Evolutionary conservation across 352 stramenopile species (phyloP).

Genomic region (Globisporangium apiculatum): DNA sequence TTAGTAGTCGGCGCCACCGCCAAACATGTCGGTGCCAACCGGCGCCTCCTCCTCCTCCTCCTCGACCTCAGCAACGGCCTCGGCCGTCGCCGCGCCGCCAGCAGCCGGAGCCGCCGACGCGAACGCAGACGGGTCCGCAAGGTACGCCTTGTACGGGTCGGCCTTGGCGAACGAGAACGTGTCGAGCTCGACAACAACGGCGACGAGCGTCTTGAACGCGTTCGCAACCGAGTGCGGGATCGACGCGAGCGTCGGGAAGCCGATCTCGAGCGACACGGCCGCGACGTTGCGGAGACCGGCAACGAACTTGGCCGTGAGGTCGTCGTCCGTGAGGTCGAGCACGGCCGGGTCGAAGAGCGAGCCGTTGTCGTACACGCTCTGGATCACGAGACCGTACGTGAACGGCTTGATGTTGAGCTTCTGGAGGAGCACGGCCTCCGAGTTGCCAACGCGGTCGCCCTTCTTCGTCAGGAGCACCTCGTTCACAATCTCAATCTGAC

Average conservation of each 20-base stretch:
- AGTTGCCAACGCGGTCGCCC: conserved; percentile 97
- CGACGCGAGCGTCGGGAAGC: conserved; percentile 96
- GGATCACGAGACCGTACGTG: conserved; percentile 97
- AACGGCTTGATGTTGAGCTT: conserved; percentile 99
- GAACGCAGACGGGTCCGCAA: conserved; percentile 93
- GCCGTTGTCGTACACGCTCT: conserved; percentile 97
- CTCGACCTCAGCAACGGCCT: conserved; percentile 51
- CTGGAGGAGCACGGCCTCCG: conserved; percentile 96
- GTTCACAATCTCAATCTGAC: conserved; percentile 99
- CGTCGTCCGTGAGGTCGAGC: conserved; percentile 97
- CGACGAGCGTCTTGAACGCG: conserved; percentile 97
- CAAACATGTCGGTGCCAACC: conserved; percentile 87
- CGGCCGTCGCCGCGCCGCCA: conserved; percentile 58
- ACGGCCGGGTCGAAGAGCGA: conserved; percentile 98
- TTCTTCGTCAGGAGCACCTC: conserved; percentile 94
- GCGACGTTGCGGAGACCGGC: conserved; percentile 92
- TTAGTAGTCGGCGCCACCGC: conserved; percentile 70
- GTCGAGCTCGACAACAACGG: conserved; percentile 93
- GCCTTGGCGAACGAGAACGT: conserved; percentile 98
- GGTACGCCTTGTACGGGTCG: conserved; percentile 95
- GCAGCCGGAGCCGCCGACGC: conserved; percentile 76
- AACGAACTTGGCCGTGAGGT: conserved; percentile 95
- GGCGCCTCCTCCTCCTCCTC: conserved; percentile 75
- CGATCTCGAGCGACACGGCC: conserved; percentile 93
- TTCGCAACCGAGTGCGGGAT: conserved; percentile 99